Percentiles rank a stretch among this genome's conserved stretches.
phyloP scores from a whole-genome alignment of 1,284 basidiomycete genomes.

The Malassezia restricta region DNA sequence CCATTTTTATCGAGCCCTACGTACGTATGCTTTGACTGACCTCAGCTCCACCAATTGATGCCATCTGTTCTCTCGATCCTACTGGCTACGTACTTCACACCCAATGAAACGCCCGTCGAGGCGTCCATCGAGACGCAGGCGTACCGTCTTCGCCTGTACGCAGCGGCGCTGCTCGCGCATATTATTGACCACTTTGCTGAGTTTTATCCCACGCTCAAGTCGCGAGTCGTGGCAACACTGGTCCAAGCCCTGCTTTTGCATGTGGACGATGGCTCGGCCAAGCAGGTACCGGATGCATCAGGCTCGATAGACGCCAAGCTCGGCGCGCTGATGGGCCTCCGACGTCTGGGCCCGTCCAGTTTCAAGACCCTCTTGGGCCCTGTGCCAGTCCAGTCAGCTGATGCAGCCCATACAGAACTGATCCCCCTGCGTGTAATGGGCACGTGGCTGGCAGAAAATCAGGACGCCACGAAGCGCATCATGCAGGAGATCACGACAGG shows the following conservation, averaged over 20 bases:
- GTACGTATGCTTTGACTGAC: conserved; percentile 53
- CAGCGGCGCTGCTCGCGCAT: conserved; percentile 61
- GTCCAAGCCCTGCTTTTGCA: conserved; percentile 65
- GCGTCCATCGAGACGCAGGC: conserved; percentile 16
- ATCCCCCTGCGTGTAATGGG: conserved; percentile 22
- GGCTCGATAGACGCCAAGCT: conserved; percentile 27
- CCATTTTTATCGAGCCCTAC: conserved; percentile 93
- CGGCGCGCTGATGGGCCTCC: conserved; percentile 36
- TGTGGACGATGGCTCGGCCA: conserved; percentile 12
- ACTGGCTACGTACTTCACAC: conserved; percentile 62
- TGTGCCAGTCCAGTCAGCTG: not conserved
- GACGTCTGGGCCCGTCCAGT: conserved; percentile 31
- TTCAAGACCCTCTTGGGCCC: conserved; percentile 29
- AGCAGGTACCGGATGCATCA: conserved; percentile 18
- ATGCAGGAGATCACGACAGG: conserved; percentile 10
- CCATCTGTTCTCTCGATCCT: conserved; percentile 82
- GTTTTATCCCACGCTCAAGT: conserved; percentile 67
- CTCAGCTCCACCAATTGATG: conserved; percentile 81
- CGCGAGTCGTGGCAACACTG: conserved; percentile 82
- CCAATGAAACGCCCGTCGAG: conserved; percentile 22
- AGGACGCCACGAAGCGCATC: not conserved
- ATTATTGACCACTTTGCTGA: conserved; percentile 55
- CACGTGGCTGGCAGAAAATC: conserved; percentile 19
- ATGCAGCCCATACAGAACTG: conserved; percentile 8
- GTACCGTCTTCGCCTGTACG: conserved; percentile 26